These are phyloP conservation scores for Zizania latifolia DNA, from an alignment of 176 grass and related monocot species.

Conservation along the genomic window DNA sequence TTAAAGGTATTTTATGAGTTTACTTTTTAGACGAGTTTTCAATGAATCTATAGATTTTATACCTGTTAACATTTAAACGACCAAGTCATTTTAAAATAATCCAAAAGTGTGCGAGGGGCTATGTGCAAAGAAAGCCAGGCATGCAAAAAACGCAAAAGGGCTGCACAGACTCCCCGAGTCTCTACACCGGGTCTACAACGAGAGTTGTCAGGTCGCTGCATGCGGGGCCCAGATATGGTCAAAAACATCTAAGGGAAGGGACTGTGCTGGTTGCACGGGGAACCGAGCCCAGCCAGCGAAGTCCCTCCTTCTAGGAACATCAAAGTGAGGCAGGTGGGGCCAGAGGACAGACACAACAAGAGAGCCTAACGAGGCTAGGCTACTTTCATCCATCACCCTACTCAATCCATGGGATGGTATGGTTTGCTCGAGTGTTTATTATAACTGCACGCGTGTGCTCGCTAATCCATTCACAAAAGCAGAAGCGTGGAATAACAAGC, in stretches of 20 bases:
- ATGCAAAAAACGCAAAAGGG: too few relatives aligned
- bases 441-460: constrained; percentile 28
- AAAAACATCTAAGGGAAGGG: constrained; percentile 6
- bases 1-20: too few relatives aligned
- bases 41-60: too few relatives aligned
- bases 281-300: constrained; percentile 28
- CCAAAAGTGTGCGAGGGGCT: background rate
- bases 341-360: constrained; percentile 25
- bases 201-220: background rate
- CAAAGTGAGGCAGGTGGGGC: constrained; percentile 13
- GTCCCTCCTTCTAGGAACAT: background rate
- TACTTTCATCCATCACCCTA: constrained; percentile 23
- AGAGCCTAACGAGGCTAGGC: constrained; percentile 12
- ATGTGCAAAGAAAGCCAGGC: constrained; percentile 1
- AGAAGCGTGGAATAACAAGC: background rate
- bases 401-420: background rate
- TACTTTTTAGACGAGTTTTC: too few relatives aligned
- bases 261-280: background rate
- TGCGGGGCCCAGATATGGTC: constrained; percentile 9
- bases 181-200: constrained; percentile 13
- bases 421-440: constrained; percentile 1
- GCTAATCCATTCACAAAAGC: background rate
- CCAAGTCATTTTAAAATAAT: background rate
- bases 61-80: too few relatives aligned
- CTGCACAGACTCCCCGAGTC: background rate